These are phyloP conservation scores for Diaporthe humulicola DNA, from an alignment of 2,329 filamentous ascomycete species.

Conservation along the genomic window DNA sequence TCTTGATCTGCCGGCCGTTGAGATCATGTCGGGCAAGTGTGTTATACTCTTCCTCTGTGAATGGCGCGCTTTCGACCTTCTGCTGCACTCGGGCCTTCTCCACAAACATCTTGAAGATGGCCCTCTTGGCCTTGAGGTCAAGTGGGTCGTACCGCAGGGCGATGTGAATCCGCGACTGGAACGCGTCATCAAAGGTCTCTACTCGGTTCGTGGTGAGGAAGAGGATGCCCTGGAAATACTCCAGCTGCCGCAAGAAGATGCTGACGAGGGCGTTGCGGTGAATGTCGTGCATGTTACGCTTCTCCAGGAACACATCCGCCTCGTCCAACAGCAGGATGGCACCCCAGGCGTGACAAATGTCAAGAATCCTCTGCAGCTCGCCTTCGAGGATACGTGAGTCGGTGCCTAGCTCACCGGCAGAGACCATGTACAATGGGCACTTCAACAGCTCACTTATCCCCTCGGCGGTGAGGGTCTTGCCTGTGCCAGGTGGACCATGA, in stretches of 20 bases:
- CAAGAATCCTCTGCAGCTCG: slow-evolving; percentile 86
- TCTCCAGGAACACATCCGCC: slow-evolving; percentile 87
- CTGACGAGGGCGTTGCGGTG: slow-evolving; percentile 88
- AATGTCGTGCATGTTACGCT: slow-evolving; percentile 85
- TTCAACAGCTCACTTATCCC: slow-evolving; percentile 86
- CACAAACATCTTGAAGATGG: slow-evolving; percentile 88
- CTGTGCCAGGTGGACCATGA: slow-evolving; percentile 87
- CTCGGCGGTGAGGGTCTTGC: slow-evolving; percentile 90
- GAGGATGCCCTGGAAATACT: slow-evolving; percentile 93
- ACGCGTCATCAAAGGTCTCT: slow-evolving; percentile 90
- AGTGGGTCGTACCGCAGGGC: slow-evolving; percentile 85
- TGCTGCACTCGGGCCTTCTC: slow-evolving; percentile 77
- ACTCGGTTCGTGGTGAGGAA: slow-evolving; percentile 93
- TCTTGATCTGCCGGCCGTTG: slow-evolving; percentile 83
- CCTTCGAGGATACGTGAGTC: slow-evolving; percentile 80
- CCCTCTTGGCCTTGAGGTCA: slow-evolving; percentile 77
- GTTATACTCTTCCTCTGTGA: slow-evolving; percentile 77
- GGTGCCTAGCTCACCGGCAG: slow-evolving; percentile 84
- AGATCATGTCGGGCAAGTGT: slow-evolving; percentile 75
- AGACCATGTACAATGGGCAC: slow-evolving; percentile 86
- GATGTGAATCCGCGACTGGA: slow-evolving; percentile 89
- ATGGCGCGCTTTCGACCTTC: slow-evolving; percentile 65
- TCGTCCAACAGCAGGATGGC: slow-evolving; percentile 89
- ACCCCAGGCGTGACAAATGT: slow-evolving; percentile 88
- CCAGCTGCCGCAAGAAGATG: slow-evolving; percentile 87